A percentile compares a stretch with the other conserved stretches of the same genome.
Conservation (phyloP, 1,139 yeast species). For the Blastobotrys illinoisensis region DNA sequence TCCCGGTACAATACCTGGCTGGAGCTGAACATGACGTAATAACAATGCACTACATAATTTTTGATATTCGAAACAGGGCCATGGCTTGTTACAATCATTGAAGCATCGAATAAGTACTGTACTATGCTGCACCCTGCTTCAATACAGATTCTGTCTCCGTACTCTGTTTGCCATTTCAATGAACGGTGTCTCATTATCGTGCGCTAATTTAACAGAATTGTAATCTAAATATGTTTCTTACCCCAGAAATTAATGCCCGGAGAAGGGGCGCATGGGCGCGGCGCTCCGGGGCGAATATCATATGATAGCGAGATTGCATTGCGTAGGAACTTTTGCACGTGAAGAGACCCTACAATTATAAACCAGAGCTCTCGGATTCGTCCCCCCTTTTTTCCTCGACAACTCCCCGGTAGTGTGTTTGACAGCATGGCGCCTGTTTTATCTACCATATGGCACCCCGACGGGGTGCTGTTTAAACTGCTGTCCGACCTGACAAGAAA, state of each 20-base stretch:
- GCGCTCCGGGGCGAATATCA: not conserved
- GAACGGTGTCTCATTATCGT: not conserved
- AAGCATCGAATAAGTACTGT: no score
- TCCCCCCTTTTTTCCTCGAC: not conserved
- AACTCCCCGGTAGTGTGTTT: not conserved
- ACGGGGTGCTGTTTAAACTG: constrained; percentile 9
- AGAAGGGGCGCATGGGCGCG: not conserved
- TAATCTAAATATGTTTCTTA: not conserved
- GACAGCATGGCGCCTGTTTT: constrained; percentile 11
- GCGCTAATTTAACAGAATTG: not conserved
- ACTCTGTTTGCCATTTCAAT: not conserved
- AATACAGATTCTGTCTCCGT: no score
- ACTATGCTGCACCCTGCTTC: no score
- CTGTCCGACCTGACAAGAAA: constrained; percentile 12
- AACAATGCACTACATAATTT: no score
- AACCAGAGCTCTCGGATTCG: not conserved
- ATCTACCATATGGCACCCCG: constrained; percentile 13
- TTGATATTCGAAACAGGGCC: no score
- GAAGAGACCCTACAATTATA: not conserved
- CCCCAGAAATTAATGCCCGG: not conserved
- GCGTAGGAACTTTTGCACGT: not conserved
- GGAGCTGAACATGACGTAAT: no score
- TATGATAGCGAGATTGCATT: not conserved
- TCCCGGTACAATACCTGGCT: no score
- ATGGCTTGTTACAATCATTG: no score